A percentile compares a stretch with the other conserved stretches of the same genome.
Conservation (phyloP, 2,329 filamentous ascomycete species). For the Harringtonia aguacate region DNA sequence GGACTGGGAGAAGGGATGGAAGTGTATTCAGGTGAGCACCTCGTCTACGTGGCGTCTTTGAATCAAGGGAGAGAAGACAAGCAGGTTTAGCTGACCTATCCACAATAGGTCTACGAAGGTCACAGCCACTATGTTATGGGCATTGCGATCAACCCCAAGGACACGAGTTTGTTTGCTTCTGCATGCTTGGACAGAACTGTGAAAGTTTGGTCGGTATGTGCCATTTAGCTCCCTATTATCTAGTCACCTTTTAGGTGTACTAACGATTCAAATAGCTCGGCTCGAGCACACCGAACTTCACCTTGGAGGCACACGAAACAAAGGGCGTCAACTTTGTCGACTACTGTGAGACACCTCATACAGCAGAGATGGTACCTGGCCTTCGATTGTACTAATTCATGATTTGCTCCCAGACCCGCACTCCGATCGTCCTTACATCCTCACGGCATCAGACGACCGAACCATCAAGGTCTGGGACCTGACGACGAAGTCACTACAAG, state of each 20-base stretch:
- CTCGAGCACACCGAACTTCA: slow-evolving; percentile 89
- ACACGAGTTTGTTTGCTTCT: slow-evolving; percentile 83
- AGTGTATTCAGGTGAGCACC: slow-evolving; percentile 64
- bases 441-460: slow-evolving; percentile 92
- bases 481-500: slow-evolving; percentile 94
- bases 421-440: slow-evolving; percentile 71
- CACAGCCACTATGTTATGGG: slow-evolving; percentile 94
- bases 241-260: not conserved
- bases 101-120: slow-evolving; percentile 66
- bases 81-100: not conserved
- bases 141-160: slow-evolving; percentile 93
- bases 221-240: no score
- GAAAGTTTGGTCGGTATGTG: slow-evolving; percentile 36
- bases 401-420: slow-evolving; percentile 36
- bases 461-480: slow-evolving; percentile 99
- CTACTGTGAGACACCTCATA: slow-evolving; percentile 38
- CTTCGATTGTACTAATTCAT: not conserved
- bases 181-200: slow-evolving; percentile 94
- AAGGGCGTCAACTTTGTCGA: slow-evolving; percentile 98
- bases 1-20: slow-evolving; percentile 99
- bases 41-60: not conserved
- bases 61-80: not conserved
- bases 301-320: slow-evolving; percentile 89
- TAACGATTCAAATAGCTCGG: slow-evolving; percentile 49
- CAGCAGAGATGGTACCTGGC: not conserved